These are phyloP conservation scores for Euphrasia arctica DNA, from an alignment of 305 asterid genomes.

Conservation along the genomic window DNA sequence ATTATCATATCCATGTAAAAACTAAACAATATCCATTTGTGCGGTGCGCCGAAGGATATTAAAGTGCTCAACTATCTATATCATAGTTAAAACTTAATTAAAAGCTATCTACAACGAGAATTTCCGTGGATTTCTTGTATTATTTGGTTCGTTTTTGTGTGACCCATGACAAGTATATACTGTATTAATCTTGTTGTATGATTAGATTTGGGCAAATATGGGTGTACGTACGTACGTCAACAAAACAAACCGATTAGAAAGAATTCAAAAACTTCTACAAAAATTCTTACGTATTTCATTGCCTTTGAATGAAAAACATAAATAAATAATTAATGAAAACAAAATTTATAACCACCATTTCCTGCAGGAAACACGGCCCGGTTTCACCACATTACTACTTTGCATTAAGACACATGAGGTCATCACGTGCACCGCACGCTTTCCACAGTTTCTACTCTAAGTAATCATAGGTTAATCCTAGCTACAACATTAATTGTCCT, in stretches of 20 bases:
- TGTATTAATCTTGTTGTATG: no score
- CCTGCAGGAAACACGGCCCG: slow-evolving; percentile 25
- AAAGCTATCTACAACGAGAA: no score
- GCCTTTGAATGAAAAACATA: not conserved
- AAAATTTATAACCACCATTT: not conserved
- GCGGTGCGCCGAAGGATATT: no score
- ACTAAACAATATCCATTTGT: no score
- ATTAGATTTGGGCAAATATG: no score
- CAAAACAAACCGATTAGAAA: not conserved
- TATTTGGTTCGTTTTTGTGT: no score
- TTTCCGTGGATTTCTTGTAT: no score
- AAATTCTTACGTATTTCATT: slow-evolving; percentile 6
- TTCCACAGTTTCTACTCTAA: slow-evolving; percentile 27
- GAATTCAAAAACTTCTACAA: slow-evolving; percentile 1
- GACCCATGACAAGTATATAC: no score
- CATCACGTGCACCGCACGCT: slow-evolving; percentile 49
- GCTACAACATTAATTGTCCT: slow-evolving; percentile 38
- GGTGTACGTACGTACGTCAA: not conserved
- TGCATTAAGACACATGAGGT: slow-evolving; percentile 27
- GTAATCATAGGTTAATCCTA: slow-evolving; percentile 24
- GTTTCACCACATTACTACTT: slow-evolving; percentile 12
- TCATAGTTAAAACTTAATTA: no score
- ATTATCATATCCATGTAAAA: no score
- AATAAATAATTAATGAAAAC: not conserved
- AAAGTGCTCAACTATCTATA: no score